Evolutionary conservation across 495 filamentous ascomycete genomes (phyloP), one percentile per base, ranked within the genome.

Genomic region (Neurospora hispaniola): DNA sequence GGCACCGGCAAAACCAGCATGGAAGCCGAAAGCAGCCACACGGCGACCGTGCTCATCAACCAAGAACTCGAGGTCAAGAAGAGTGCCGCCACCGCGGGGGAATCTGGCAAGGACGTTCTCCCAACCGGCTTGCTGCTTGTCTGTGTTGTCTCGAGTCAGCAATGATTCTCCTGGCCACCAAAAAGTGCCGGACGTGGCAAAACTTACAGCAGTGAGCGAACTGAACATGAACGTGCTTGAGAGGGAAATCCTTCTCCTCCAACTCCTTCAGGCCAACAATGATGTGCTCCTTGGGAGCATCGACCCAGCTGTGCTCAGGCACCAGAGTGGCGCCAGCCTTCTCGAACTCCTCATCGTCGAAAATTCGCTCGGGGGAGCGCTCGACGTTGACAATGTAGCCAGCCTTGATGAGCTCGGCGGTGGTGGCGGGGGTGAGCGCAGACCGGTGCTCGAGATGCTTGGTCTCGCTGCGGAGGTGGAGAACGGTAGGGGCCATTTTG

Each of bases 241-340:
- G 89, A 43, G 94, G 94, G 79, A 94, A 94, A 42, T 90, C 89
- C 76, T 97, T 91, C 78, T 96, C 94, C 8, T 92, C 93, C 18
- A 98, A 86, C 84, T 98, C 96, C 87, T 99, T 99, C 69, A 99
- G 86, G 44, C 96, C 95, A 74, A 98, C 86, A 76, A 97, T 93
- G 78, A 94, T 93, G 78, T 94, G 89, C 72, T 93, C 89, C 75
- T 86, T 84, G 31, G 96, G 93, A 0, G 90, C 92, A 71, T 87
- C 82, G 20, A 80, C 85, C 95, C 96, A 98, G 68, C 89, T 93
- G 40, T 92, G 90, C 77, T 93, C 90, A 18, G 90, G 89, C 6
- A 97, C 92, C n/a, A 98, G 84, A 5, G 84, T 90, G 38, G 90
- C 91, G 41, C 94, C 94, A 23, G 89, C 85, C 23, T 79, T 82